A percentile compares a stretch with the other conserved stretches of the same genome.
Evolutionary conservation across 2,329 filamentous ascomycete genomes (phyloP).

Genomic region (Aspergillus sp.): DNA sequence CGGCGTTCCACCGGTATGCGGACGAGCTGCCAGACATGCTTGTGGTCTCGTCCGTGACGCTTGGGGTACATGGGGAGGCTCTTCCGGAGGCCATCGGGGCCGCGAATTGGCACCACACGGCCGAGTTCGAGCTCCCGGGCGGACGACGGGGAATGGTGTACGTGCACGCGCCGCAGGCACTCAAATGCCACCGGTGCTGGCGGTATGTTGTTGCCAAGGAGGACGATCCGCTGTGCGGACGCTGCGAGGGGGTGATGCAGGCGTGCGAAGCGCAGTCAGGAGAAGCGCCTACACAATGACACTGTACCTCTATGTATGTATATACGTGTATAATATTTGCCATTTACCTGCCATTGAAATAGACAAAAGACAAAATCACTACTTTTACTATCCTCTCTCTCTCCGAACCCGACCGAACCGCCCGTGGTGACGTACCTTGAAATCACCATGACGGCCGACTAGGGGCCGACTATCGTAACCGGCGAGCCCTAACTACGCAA

Average conservation of each 20-base stretch:
- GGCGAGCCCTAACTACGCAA: too few relatives aligned
- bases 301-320: constrained; percentile 3
- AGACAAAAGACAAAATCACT: too few relatives aligned
- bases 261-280: constrained; percentile 17
- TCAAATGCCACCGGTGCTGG: constrained; percentile 88
- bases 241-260: constrained; percentile 60
- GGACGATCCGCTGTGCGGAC: constrained; percentile 57
- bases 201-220: constrained; percentile 58
- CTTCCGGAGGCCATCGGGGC: constrained; percentile 17
- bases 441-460: too few relatives aligned
- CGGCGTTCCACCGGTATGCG: constrained; percentile 21
- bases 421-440: not conserved
- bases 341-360: not conserved
- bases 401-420: too few relatives aligned
- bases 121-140: constrained; percentile 30
- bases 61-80: constrained; percentile 32
- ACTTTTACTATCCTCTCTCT: too few relatives aligned
- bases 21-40: constrained; percentile 55
- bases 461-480: too few relatives aligned
- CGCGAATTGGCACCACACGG: constrained; percentile 35
- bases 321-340: not conserved
- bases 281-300: not conserved
- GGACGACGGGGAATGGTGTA: constrained; percentile 26
- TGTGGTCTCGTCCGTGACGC: constrained; percentile 56
- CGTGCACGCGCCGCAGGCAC: constrained; percentile 40